Conservation (phyloP, 768 basidiomycete genomes). For the Tulasnella calospora region DNA sequence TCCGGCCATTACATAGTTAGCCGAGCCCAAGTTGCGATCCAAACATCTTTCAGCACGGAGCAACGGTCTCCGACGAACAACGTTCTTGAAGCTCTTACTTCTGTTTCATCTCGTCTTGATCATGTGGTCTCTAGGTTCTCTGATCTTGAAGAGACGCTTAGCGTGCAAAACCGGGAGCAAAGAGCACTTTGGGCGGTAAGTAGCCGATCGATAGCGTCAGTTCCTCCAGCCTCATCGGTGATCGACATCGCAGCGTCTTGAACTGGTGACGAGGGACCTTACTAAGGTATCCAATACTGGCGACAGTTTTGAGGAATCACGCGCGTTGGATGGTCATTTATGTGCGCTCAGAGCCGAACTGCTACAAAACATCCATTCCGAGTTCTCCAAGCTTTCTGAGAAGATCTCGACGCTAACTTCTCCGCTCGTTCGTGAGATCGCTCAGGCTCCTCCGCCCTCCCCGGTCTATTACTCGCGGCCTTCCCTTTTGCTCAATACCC, state of each 20-base stretch:
- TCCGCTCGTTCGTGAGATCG: neutral
- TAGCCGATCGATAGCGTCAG: too few relatives aligned
- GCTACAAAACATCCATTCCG: neutral
- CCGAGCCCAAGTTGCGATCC: neutral
- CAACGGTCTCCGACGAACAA: neutral
- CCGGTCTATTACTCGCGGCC: neutral
- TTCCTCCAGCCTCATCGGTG: neutral
- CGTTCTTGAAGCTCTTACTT: neutral
- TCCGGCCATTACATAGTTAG: neutral
- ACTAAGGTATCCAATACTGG: neutral
- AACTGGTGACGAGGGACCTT: neutral
- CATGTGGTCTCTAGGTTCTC: neutral
- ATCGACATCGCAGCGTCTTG: neutral
- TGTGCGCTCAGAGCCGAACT: neutral
- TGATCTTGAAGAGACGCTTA: neutral
- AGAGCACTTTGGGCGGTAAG: neutral
- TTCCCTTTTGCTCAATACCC: neutral
- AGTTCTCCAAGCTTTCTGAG: neutral
- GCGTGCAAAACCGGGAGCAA: neutral
- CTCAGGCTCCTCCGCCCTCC: neutral
- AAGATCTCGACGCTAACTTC: neutral
- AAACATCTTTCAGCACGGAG: neutral
- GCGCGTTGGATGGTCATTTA: neutral
- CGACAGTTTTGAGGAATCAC: neutral
- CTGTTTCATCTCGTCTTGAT: neutral